These are phyloP conservation scores for Saccharomycopsis fermentans DNA, from an alignment of 805 yeast species.

Conservation along the genomic window DNA sequence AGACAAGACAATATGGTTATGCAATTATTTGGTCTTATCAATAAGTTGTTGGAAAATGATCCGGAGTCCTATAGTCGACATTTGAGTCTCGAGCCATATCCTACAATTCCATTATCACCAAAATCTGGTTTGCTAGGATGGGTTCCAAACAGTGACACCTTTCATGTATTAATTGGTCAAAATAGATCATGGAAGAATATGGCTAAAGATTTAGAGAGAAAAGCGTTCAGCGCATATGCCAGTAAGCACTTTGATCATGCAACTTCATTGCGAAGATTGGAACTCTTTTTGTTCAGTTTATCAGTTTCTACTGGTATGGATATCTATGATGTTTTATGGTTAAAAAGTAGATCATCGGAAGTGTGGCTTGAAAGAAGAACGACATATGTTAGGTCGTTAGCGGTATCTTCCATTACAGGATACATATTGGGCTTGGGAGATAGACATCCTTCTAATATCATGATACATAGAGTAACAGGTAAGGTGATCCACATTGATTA, in stretches of 20 bases:
- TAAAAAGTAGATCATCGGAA: conserved; percentile 90
- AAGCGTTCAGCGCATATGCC: conserved; percentile 2
- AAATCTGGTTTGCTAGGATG: conserved; percentile 94
- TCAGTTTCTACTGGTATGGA: conserved; percentile 96
- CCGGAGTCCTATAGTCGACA: conserved; percentile 96
- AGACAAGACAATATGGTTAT: conserved; percentile 95
- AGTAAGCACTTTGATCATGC: conserved; percentile 66
- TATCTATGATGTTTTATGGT: conserved; percentile 89
- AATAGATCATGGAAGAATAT: conserved; percentile 60
- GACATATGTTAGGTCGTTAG: conserved; percentile 88
- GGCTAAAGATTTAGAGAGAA: conserved; percentile 13
- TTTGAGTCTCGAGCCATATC: conserved; percentile 80
- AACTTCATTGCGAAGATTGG: conserved; percentile 85
- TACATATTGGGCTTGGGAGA: conserved; percentile 95
- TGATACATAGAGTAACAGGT: conserved; percentile 92
- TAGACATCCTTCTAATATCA: conserved; percentile 92
- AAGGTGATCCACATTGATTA: conserved; percentile 95
- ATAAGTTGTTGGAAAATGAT: conserved; percentile 78
- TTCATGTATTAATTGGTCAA: conserved; percentile 86
- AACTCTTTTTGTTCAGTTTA: conserved; percentile 90
- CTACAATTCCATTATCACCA: conserved; percentile 94
- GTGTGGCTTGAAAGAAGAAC: conserved; percentile 97
- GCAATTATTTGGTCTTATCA: conserved; percentile 95
- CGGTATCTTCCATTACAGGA: conserved; percentile 99
- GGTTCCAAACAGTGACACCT: conserved; percentile 96